phyloP scores from a whole-genome alignment of 495 filamentous ascomycete species.

The Lasiosphaeriaceae sp. region DNA sequence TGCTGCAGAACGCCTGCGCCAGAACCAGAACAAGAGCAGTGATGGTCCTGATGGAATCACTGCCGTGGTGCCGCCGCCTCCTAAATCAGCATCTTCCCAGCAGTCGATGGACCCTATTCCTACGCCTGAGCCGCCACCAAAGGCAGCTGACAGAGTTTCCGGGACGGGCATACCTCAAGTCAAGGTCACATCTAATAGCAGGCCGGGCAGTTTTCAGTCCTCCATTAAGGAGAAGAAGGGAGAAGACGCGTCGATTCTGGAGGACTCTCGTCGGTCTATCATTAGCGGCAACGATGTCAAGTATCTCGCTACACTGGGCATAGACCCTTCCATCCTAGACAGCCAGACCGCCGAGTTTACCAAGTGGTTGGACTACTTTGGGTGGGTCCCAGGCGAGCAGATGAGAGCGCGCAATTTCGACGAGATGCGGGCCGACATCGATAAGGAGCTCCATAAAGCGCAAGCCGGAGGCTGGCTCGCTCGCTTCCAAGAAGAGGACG shows the following conservation, averaged over 20 bases:
- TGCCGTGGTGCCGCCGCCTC: conserved; percentile 76
- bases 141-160: conserved; percentile 24
- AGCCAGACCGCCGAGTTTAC: conserved; percentile 64
- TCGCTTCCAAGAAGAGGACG: conserved; percentile 84
- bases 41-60: conserved; percentile 83
- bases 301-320: conserved; percentile 71
- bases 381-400: conserved; percentile 74
- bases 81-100: conserved; percentile 31
- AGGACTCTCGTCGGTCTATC: conserved; percentile 50
- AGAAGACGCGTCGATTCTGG: conserved; percentile 31
- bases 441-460: conserved; percentile 80
- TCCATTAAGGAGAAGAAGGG: conserved; percentile 41
- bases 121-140: conserved; percentile 20
- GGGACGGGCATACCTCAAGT: conserved; percentile 44
- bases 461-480: conserved; percentile 92
- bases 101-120: conserved; percentile 21
- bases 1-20: conserved; percentile 67
- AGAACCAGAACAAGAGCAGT: conserved; percentile 47
- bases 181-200: conserved; percentile 40
- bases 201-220: conserved; percentile 33
- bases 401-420: conserved; percentile 71
- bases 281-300: conserved; percentile 71
- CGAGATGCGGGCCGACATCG: conserved; percentile 74
- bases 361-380: conserved; percentile 77
- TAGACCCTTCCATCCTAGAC: conserved; percentile 66